Evolutionary conservation across 2,329 filamentous ascomycete genomes (phyloP), one percentile per base, ranked within the genome.

Genomic region (Zasmidium cellare): DNA sequence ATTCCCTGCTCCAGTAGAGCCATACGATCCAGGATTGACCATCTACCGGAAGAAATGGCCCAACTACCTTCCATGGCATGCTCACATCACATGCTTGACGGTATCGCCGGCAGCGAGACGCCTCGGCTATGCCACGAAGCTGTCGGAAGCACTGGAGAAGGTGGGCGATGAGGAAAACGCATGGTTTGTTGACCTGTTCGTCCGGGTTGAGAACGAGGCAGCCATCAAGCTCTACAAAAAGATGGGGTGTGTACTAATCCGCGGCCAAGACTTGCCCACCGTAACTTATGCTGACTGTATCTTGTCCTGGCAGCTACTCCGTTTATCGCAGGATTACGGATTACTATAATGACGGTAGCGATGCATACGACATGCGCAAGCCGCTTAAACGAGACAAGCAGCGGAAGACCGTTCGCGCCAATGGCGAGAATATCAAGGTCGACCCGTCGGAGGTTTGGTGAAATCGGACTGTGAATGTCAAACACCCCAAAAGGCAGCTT

Each of bases 11-110:
- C 86, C 87, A 53, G 84, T 89, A 73, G 82, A 85, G 59, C 86
- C 86, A 69, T 94, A 91, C 51, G 83, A 88, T 69, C 92, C 79
- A 14, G 54, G 66, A 48, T 59, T 73, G 20, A 70, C 67, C 19
- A 67, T 71, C 53, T 74, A 74, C 55, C 66, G 66, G 44, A 77
- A 74, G 64, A 72, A 76, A 12, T 74, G 76, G 61, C 74, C 77
- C 3, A 79, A 97, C 77, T 96, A 96, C 77, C 88, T 96, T n/a
- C 93, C 93, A n/a, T 97, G 92, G 91, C 94, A 99, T 78, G 93
- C 92, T 19, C 94, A 99, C 76, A 96, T 99, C 72, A 99, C 94
- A 3, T 94, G 93, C 35, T 82, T 99, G 52, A 97, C 94, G 0
- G 91, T 99, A 19, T 88, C 93, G 0, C 94, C 94, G 0, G 86